Evolutionary conservation across 2,329 filamentous ascomycete genomes (phyloP).

Genomic region (Pyrenophora graminea): DNA sequence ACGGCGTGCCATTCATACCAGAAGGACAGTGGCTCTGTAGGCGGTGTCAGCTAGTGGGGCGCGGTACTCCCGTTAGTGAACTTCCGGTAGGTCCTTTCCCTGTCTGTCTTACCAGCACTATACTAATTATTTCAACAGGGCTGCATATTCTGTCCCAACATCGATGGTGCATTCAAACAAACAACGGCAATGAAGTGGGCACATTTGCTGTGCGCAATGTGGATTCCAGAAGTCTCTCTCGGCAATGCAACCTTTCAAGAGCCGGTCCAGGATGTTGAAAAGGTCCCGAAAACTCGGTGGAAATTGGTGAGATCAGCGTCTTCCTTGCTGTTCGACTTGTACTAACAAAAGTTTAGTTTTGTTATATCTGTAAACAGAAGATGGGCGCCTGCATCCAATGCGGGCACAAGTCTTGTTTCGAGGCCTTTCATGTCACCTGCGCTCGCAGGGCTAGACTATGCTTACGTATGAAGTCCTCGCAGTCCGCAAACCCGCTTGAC

Average conservation of each 20-base stretch:
- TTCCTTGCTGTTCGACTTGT: not conserved
- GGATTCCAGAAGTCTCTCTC: slow-evolving; percentile 96
- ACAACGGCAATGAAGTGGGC: slow-evolving; percentile 97
- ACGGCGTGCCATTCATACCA: slow-evolving; percentile 96
- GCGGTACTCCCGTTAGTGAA: slow-evolving; percentile 75
- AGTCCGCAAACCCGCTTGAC: slow-evolving; percentile 76
- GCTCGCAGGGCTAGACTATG: slow-evolving; percentile 85
- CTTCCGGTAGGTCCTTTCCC: slow-evolving; percentile 34
- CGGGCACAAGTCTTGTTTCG: slow-evolving; percentile 95
- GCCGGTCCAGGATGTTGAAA: slow-evolving; percentile 96
- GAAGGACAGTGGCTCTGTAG: slow-evolving; percentile 98
- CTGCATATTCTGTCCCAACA: slow-evolving; percentile 98
- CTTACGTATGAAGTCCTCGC: slow-evolving; percentile 93
- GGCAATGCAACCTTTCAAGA: slow-evolving; percentile 98
- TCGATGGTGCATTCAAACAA: slow-evolving; percentile 97
- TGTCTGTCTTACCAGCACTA: not conserved
- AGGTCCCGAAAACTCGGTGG: slow-evolving; percentile 93
- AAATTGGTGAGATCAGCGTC: slow-evolving; percentile 60
- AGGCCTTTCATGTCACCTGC: slow-evolving; percentile 96
- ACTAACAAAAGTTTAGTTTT: slow-evolving; percentile 56
- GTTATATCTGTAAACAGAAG: slow-evolving; percentile 94
- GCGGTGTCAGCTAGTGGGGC: slow-evolving; percentile 93
- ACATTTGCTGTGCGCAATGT: slow-evolving; percentile 93
- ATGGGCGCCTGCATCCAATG: slow-evolving; percentile 99
- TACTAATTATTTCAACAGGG: slow-evolving; percentile 34